Conservation (phyloP, 768 basidiomycete genomes). For the Leccinum boreale region DNA sequence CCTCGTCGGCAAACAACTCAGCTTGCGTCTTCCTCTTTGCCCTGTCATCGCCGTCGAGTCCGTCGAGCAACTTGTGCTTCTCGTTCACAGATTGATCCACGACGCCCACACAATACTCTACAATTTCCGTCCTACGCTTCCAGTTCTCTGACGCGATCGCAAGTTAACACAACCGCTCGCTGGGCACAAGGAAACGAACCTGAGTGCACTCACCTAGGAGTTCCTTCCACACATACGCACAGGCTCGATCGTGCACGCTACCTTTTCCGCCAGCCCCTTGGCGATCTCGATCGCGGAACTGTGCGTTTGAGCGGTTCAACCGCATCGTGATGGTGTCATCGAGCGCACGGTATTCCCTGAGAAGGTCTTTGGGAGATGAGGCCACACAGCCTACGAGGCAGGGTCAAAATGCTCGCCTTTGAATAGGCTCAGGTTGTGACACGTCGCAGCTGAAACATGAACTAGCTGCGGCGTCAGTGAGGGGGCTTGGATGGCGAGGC, state of each 20-base stretch:
- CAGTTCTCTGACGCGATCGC: slow-evolving; percentile 49
- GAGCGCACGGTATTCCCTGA: slow-evolving; percentile 76
- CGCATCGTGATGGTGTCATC: slow-evolving; percentile 82
- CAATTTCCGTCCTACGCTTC: slow-evolving; percentile 69
- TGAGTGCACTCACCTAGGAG: slow-evolving; percentile 57
- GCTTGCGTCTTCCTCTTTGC: slow-evolving; percentile 52
- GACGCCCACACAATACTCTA: slow-evolving; percentile 71
- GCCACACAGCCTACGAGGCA: slow-evolving; percentile 7
- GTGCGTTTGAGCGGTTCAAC: slow-evolving; percentile 73
- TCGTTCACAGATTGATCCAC: slow-evolving; percentile 62
- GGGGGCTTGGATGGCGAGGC: slow-evolving; percentile 66
- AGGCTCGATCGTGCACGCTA: slow-evolving; percentile 70
- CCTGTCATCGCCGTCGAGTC: slow-evolving; percentile 41
- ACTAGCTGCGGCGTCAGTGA: slow-evolving; percentile 57
- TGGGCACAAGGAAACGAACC: slow-evolving; percentile 12
- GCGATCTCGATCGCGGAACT: slow-evolving; percentile 71
- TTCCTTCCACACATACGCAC: slow-evolving; percentile 73
- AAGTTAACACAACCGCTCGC: slow-evolving; percentile 18
- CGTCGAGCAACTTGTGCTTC: slow-evolving; percentile 47
- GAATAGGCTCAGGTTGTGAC: slow-evolving; percentile 72
- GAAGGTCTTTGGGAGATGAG: slow-evolving; percentile 52
- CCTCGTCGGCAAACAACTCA: slow-evolving; percentile 60
- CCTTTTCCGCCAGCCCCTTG: slow-evolving; percentile 41
- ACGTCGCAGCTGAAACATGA: slow-evolving; percentile 71
- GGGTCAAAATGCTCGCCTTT: slow-evolving; percentile 43